Conservation (phyloP, 2,329 filamentous ascomycete species). For the Ramularia endophylla region DNA sequence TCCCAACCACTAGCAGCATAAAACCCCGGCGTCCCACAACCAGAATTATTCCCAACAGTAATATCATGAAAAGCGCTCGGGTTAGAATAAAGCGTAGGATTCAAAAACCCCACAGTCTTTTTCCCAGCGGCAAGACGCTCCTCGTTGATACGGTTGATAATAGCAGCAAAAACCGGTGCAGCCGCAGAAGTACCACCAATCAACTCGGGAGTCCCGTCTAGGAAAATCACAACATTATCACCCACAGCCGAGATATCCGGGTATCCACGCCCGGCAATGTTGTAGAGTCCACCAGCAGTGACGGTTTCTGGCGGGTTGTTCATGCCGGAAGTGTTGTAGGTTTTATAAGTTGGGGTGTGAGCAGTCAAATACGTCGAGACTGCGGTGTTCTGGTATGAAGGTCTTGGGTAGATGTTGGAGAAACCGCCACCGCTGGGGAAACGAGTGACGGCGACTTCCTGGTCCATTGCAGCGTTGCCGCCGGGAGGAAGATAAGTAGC, state of each 20-base stretch:
- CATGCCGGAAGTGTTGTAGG: slow-evolving; percentile 21
- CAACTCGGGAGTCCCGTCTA: slow-evolving; percentile 14
- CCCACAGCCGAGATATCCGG: slow-evolving; percentile 38
- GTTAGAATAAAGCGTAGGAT: slow-evolving; percentile 35
- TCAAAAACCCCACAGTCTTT: slow-evolving; percentile 26
- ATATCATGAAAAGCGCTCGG: slow-evolving; percentile 33
- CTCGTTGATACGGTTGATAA: slow-evolving; percentile 28
- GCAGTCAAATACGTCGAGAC: slow-evolving; percentile 33
- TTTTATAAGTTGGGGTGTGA: slow-evolving; percentile 23
- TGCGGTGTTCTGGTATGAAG: slow-evolving; percentile 34
- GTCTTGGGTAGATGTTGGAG: slow-evolving; percentile 32
- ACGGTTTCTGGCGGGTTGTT: slow-evolving; percentile 20
- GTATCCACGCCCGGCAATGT: slow-evolving; percentile 28
- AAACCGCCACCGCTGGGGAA: slow-evolving; percentile 39
- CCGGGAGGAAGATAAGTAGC: slow-evolving; percentile 34
- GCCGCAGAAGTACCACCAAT: slow-evolving; percentile 26
- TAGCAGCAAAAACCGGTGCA: slow-evolving; percentile 21
- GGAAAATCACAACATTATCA: slow-evolving; percentile 23
- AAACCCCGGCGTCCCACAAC: slow-evolving; percentile 28
- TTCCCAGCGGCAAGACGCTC: slow-evolving; percentile 25
- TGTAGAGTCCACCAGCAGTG: slow-evolving; percentile 12
- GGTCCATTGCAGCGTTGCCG: slow-evolving; percentile 26
- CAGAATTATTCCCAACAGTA: slow-evolving; percentile 30
- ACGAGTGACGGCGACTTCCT: slow-evolving; percentile 36
- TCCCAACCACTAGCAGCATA: slow-evolving; percentile 27